Evolutionary conservation across 108 stramenopile genomes (phyloP).

Genomic region (Mayamaea pseudoterrestris): DNA sequence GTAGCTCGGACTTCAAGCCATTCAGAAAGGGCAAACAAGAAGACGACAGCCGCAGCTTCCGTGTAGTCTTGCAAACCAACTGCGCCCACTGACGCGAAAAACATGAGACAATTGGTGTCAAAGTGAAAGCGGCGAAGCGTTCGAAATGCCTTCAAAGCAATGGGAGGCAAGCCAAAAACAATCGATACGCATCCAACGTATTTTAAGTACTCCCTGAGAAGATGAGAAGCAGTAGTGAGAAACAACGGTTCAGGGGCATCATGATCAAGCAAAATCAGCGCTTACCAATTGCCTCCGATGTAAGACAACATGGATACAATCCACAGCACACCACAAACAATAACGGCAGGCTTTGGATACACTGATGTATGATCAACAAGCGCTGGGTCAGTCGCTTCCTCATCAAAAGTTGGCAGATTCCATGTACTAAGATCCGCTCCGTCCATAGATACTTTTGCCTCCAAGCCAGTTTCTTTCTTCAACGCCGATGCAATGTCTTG

Average conservation of each 20-base stretch:
- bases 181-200: slow-evolving; percentile 63
- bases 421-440: slow-evolving; percentile 8
- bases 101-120: slow-evolving; percentile 91
- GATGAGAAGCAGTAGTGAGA: neutral
- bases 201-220: slow-evolving; percentile 23
- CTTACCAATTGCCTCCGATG: slow-evolving; percentile 39
- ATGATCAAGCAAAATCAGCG: slow-evolving; percentile 22
- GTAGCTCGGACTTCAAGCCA: slow-evolving; percentile 69
- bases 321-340: slow-evolving; percentile 44
- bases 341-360: slow-evolving; percentile 9
- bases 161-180: slow-evolving; percentile 66
- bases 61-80: slow-evolving; percentile 58
- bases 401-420: neutral
- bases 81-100: slow-evolving; percentile 74
- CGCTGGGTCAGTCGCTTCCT: neutral
- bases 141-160: slow-evolving; percentile 55
- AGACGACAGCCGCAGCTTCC: slow-evolving; percentile 80
- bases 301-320: slow-evolving; percentile 43
- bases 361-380: slow-evolving; percentile 3
- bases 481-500: slow-evolving; percentile 1
- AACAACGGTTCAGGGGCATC: slow-evolving; percentile 3
- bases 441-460: slow-evolving; percentile 8
- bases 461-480: slow-evolving; percentile 1
- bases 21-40: slow-evolving; percentile 74
- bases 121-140: slow-evolving; percentile 29